Conservation (phyloP, 2,329 filamentous ascomycete species). For the Stemphylium vesicarium region DNA sequence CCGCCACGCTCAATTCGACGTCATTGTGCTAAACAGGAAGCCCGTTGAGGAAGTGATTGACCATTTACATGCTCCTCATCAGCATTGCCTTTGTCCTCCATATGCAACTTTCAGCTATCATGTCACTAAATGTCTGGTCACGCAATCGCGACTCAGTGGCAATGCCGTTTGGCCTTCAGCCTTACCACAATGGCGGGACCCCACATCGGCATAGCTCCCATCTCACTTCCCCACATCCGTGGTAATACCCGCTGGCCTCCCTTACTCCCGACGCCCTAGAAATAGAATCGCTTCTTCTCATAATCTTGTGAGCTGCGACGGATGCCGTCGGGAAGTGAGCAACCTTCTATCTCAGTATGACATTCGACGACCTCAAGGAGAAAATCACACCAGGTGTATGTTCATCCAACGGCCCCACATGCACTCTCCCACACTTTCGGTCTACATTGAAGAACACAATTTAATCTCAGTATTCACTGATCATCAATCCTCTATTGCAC, state of each 20-base stretch:
- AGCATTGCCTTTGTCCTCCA: not conserved
- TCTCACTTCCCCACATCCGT: conserved; percentile 29
- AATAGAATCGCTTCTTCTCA: not conserved
- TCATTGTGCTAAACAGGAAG: no score
- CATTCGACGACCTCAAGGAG: conserved; percentile 40
- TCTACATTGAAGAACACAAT: not conserved
- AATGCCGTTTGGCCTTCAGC: not conserved
- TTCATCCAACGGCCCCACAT: conserved; percentile 24
- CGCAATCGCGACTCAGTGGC: not conserved
- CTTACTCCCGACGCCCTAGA: not conserved
- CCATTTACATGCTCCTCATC: not conserved
- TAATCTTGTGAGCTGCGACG: not conserved
- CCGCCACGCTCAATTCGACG: no score
- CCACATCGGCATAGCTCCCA: conserved; percentile 27
- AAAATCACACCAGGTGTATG: conserved; percentile 43
- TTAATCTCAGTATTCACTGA: not conserved
- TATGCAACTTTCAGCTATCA: not conserved
- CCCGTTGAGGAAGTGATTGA: no score
- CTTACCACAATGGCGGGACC: conserved; percentile 26
- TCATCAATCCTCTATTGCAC: not conserved
- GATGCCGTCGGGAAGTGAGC: not conserved
- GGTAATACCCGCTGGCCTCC: conserved; percentile 13
- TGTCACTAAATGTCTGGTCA: not conserved
- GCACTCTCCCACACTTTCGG: not conserved
- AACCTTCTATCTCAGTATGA: conserved; percentile 23